Base-by-base conservation (phyloP, 2,329 filamentous ascomycete genomes). In the Grosmannia clavigera region DNA sequence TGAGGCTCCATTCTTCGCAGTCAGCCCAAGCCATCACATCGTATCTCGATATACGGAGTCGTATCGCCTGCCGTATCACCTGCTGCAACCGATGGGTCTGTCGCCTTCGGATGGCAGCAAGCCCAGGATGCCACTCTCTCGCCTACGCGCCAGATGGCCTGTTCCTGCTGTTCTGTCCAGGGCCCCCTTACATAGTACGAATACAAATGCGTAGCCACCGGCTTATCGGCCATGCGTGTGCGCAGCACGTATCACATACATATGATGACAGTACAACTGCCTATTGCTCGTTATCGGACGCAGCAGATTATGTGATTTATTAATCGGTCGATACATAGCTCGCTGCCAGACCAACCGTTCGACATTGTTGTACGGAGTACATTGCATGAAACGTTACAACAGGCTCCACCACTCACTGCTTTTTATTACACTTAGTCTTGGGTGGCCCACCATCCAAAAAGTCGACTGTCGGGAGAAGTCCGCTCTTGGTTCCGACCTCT, bases 381-480 rank as follows among this genome's bases (percentile, higher is more conserved):
- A 3, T 14, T n/a, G 22, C 12, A 58, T 58, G 57, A 31, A 58
- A 58, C 57, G 57, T 58, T 58, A 43, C 57, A 58, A 33, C 14
- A 6, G 12, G 25, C 57, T 31, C 46, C 56, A 27, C 46, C 7
- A 4, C 27, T 33, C 40, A 22, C 10, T 19, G 11, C n/a, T 43
- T 56, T 56, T 56, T 46, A 25, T 46, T 56, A 14, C 33, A 29
- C 33, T 46, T 56, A 3, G 19, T 56, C 35, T 40, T 27, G 31
- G 10, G 19, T 6, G 48, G 22, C 16, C 50, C 50, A 29, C 25
- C 50, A 52, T 22, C 19, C 19, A 46, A 19, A 16, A 46, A n/a
- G 7, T 46, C 40, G 40, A 19, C 43, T 46, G 6, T 5, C 33
- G 33, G 33, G 10, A 35, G 33, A 35, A 35, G 6, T 11, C 33